Conservation (phyloP, 2,329 filamentous ascomycete species). For the Cercospora sp. region DNA sequence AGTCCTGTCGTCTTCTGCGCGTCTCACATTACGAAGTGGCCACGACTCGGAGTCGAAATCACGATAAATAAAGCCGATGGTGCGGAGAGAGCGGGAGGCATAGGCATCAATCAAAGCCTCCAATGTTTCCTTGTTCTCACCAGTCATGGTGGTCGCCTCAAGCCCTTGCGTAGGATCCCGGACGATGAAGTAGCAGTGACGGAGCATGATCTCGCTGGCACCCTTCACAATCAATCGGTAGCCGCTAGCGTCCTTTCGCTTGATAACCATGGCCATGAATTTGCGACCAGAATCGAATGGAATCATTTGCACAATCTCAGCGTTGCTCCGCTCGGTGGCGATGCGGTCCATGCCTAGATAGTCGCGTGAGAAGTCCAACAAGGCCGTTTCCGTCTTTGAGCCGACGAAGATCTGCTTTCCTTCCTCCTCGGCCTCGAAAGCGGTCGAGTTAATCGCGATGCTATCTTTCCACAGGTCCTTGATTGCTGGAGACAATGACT, state of each 20-base stretch:
- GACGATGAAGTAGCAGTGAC: slow-evolving; percentile 54
- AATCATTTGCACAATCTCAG: slow-evolving; percentile 57
- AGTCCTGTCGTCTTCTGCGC: slow-evolving; percentile 60
- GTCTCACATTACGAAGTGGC: slow-evolving; percentile 68
- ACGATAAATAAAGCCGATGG: slow-evolving; percentile 79
- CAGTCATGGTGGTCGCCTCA: slow-evolving; percentile 54
- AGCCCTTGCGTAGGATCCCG: slow-evolving; percentile 61
- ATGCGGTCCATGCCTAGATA: slow-evolving; percentile 65
- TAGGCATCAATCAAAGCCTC: slow-evolving; percentile 72
- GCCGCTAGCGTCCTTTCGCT: slow-evolving; percentile 51
- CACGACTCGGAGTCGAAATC: slow-evolving; percentile 70
- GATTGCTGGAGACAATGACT: slow-evolving; percentile 53
- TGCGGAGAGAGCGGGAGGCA: slow-evolving; percentile 75
- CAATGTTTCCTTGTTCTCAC: slow-evolving; percentile 59
- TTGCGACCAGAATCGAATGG: slow-evolving; percentile 66
- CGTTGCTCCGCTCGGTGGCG: slow-evolving; percentile 62
- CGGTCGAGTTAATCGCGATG: slow-evolving; percentile 67
- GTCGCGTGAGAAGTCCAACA: slow-evolving; percentile 68
- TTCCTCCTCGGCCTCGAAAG: slow-evolving; percentile 65
- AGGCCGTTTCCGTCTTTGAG: slow-evolving; percentile 75
- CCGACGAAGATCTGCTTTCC: slow-evolving; percentile 65
- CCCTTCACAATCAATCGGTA: slow-evolving; percentile 59
- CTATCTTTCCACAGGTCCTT: slow-evolving; percentile 62
- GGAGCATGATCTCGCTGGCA: slow-evolving; percentile 53
- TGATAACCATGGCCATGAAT: slow-evolving; percentile 67